These are phyloP conservation scores for Trichoderma pleuroti DNA, from an alignment of 2,329 filamentous ascomycete species.

Conservation along the genomic window DNA sequence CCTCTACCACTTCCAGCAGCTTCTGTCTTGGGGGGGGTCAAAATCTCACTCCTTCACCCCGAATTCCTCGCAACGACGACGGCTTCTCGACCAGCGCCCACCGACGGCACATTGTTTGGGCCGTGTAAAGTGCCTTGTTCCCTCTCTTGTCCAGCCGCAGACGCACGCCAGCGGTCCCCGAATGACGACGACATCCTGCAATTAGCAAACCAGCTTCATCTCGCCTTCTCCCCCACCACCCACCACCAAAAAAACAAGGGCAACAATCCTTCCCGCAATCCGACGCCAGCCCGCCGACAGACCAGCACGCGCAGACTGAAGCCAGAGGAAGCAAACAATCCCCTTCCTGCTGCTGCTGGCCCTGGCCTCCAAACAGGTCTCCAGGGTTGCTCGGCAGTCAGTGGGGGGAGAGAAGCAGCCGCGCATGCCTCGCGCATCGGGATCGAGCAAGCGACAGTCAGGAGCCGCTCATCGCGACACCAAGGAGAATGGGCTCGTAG, in stretches of 20 bases:
- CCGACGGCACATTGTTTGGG: not conserved
- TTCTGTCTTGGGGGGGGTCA: conserved; percentile 13
- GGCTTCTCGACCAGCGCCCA: not conserved
- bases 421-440: conserved; percentile 61
- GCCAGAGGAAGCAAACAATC: not conserved
- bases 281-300: not conserved
- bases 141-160: not conserved
- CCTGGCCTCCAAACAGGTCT: conserved; percentile 34
- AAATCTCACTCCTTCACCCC: conserved; percentile 20
- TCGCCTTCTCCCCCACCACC: not conserved
- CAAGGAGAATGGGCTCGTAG: conserved; percentile 82
- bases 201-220: not conserved
- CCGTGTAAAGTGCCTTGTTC: not conserved
- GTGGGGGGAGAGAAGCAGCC: conserved; percentile 33
- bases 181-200: not conserved
- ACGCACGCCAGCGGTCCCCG: not conserved
- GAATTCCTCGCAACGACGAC: not conserved
- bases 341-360: conserved; percentile 33
- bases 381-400: conserved; percentile 34
- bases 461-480: conserved; percentile 64
- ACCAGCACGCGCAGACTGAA: conserved; percentile 13
- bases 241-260: not conserved
- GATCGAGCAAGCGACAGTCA: conserved; percentile 59
- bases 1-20: conserved; percentile 8
- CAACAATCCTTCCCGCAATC: not conserved